Evolutionary conservation across 2,329 filamentous ascomycete species (phyloP).

Genomic region (Sphaerulina musiva): DNA sequence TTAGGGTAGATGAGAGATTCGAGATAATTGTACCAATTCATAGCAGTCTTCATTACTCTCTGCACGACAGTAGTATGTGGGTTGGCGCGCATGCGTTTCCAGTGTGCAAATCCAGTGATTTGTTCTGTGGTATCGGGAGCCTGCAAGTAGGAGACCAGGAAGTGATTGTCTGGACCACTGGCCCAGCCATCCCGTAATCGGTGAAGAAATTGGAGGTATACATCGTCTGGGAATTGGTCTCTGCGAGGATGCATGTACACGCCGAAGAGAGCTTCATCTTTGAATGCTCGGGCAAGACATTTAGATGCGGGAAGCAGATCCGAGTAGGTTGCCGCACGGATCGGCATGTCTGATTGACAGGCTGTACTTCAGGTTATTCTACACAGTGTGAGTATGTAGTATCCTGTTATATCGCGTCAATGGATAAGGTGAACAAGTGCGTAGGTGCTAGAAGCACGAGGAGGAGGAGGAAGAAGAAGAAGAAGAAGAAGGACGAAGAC

Average conservation of each 20-base stretch:
- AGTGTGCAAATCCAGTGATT: constrained; percentile 27
- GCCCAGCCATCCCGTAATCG: constrained; percentile 19
- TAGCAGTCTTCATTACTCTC: constrained; percentile 8
- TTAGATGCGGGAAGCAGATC: constrained; percentile 26
- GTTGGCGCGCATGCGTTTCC: constrained; percentile 19
- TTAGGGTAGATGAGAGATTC: constrained; percentile 23
- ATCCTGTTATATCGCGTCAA: background rate
- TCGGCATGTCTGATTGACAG: constrained; percentile 16
- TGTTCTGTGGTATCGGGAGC: constrained; percentile 4
- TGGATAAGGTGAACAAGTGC: background rate
- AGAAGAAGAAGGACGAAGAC: too few species aligned
- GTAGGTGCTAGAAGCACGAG: too few species aligned
- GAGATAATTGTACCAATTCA: constrained; percentile 19
- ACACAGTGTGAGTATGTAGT: too few species aligned
- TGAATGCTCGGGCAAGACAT: constrained; percentile 25
- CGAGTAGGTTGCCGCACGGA: constrained; percentile 23
- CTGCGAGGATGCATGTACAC: constrained; percentile 22
- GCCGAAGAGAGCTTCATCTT: constrained; percentile 25
- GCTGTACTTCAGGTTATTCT: too few species aligned
- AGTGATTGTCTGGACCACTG: constrained; percentile 10
- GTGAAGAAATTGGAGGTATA: constrained; percentile 25
- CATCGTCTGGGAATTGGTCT: constrained; percentile 24
- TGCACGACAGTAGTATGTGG: constrained; percentile 4
- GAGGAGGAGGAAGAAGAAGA: too few species aligned
- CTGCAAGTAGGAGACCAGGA: constrained; percentile 19